Conservation (phyloP, 495 filamentous ascomycete species). For the Neurospora hispaniola region DNA sequence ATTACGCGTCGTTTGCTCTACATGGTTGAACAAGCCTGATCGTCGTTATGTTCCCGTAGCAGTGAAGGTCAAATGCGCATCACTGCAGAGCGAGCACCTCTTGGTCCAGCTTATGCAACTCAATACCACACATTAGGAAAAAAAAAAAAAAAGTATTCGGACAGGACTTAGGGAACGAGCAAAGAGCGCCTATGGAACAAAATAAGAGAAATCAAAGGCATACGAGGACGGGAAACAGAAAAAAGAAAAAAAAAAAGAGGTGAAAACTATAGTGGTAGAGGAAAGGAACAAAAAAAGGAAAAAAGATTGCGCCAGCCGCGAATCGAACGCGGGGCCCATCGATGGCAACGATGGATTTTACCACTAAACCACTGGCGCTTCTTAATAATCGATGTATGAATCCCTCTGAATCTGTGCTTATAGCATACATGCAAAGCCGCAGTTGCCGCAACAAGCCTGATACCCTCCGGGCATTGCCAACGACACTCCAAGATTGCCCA, state of each 20-base stretch:
- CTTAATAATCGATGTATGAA: neutral
- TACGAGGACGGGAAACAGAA: neutral
- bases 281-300: neutral
- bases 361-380: neutral
- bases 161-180: too few species aligned
- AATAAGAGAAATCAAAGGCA: neutral
- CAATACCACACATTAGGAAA: too few species aligned
- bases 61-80: neutral
- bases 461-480: neutral
- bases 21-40: neutral
- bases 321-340: neutral
- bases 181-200: too few species aligned
- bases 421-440: neutral
- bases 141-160: too few species aligned
- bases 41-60: neutral
- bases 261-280: neutral
- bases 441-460: neutral
- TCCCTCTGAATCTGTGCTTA: too few species aligned
- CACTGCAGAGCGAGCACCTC: neutral
- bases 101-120: neutral
- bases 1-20: neutral
- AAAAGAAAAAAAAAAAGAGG: neutral
- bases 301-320: neutral
- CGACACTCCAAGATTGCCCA: neutral
- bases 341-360: neutral